A percentile compares a stretch with the other conserved stretches of the same genome.
phyloP scores from a whole-genome alignment of 371 early-diverging fungal species.

The Massospora cicadina region DNA sequence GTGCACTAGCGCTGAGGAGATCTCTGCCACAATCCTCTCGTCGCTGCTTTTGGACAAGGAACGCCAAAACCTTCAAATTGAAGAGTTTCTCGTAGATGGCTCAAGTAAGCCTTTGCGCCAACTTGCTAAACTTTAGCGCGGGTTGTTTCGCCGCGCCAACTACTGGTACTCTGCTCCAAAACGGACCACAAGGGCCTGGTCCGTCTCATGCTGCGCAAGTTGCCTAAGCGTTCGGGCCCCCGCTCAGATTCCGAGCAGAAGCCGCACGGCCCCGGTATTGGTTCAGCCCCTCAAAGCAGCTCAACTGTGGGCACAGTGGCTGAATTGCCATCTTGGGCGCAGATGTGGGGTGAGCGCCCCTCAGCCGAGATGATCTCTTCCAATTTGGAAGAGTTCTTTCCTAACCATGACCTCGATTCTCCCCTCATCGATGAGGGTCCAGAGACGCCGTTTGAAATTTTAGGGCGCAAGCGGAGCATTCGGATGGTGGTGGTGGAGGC shows the following conservation, averaged over 20 bases:
- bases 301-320: neutral
- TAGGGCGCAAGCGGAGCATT: slow-evolving; percentile 11
- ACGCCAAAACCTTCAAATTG: neutral
- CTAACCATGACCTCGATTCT: slow-evolving; percentile 54
- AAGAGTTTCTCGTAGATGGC: slow-evolving; percentile 6
- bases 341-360: slow-evolving; percentile 47
- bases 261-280: neutral
- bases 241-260: too few species aligned
- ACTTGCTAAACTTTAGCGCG: neutral
- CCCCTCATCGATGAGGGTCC: slow-evolving; percentile 29
- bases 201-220: neutral
- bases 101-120: neutral
- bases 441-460: neutral
- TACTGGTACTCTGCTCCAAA: slow-evolving; percentile 6
- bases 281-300: too few species aligned
- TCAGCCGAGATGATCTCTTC: slow-evolving; percentile 51
- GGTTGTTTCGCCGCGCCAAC: neutral
- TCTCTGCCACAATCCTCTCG: neutral
- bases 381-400: slow-evolving; percentile 55
- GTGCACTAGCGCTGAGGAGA: slow-evolving; percentile 4
- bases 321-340: slow-evolving; percentile 8
- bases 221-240: too few species aligned
- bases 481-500: slow-evolving; percentile 12
- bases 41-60: neutral
- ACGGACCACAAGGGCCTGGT: slow-evolving; percentile 3